These are phyloP conservation scores for Phytophthora pluvialis DNA, from an alignment of 352 stramenopile genomes.

Conservation along the genomic window DNA sequence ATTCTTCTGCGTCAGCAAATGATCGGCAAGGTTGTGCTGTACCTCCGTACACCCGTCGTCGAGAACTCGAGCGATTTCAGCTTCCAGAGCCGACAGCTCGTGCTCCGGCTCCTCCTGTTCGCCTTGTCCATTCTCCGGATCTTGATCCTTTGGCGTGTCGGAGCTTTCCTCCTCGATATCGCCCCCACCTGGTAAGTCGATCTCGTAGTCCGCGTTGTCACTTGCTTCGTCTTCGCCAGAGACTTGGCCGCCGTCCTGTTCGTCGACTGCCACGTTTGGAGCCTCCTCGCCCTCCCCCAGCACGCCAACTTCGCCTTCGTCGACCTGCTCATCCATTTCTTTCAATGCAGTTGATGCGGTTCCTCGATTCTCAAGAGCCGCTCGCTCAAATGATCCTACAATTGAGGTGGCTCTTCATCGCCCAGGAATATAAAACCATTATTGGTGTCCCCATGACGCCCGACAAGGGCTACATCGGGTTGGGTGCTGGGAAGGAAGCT, in stretches of 20 bases:
- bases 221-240: slow-evolving; percentile 7
- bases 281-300: slow-evolving; percentile 9
- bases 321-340: slow-evolving; percentile 11
- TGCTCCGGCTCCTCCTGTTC: slow-evolving; percentile 6
- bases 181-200: slow-evolving; percentile 14
- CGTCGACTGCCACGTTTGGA: slow-evolving; percentile 3
- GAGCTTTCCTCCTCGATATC: neutral
- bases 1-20: slow-evolving; percentile 14
- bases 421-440: neutral
- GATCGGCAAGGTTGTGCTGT: slow-evolving; percentile 14
- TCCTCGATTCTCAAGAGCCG: neutral
- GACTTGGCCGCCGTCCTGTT: neutral
- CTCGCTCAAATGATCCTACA: too few species aligned
- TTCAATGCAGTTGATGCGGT: neutral
- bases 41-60: slow-evolving; percentile 21
- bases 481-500: too few species aligned
- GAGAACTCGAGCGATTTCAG: slow-evolving; percentile 32
- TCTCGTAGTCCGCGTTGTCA: slow-evolving; percentile 21
- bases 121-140: neutral
- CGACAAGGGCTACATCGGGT: too few species aligned
- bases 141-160: neutral
- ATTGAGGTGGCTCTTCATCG: neutral
- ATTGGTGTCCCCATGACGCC: neutral
- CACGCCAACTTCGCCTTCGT: neutral
- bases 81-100: slow-evolving; percentile 23